Conservation (phyloP, 2,329 filamentous ascomycete species). For the Cadophora gregata region DNA sequence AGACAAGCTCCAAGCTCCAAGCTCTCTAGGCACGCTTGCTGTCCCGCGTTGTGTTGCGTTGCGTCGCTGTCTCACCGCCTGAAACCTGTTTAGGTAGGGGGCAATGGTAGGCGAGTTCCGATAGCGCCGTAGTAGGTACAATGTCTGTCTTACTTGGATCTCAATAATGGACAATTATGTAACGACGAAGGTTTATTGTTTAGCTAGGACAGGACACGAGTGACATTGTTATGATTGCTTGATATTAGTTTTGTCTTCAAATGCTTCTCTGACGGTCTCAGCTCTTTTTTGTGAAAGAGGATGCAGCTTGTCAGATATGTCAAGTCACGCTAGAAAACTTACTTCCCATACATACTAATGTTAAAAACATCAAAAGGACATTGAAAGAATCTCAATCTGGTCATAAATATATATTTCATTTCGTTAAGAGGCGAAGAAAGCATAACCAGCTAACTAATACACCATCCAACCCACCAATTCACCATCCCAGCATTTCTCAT, state of each 20-base stretch:
- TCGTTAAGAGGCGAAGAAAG: conserved; percentile 8
- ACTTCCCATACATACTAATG: background rate
- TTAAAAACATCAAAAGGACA: background rate
- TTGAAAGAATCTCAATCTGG: background rate
- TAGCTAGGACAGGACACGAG: too few relatives aligned
- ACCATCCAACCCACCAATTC: background rate
- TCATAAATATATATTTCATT: conserved; percentile 6
- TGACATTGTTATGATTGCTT: too few relatives aligned
- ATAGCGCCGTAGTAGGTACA: too few relatives aligned
- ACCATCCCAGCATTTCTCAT: background rate
- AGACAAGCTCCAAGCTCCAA: background rate
- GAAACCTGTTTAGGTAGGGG: conserved; percentile 7
- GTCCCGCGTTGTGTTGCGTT: too few relatives aligned
- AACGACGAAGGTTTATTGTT: too few relatives aligned
- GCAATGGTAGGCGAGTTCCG: background rate
- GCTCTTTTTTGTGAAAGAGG: too few relatives aligned
- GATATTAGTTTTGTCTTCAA: too few relatives aligned
- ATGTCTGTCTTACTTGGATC: background rate
- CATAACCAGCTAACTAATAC: background rate
- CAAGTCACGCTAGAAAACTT: background rate
- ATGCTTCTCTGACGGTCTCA: too few relatives aligned
- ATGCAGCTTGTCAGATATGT: background rate
- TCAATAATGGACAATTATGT: too few relatives aligned
- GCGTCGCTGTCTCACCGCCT: conserved; percentile 2
- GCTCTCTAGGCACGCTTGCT: too few relatives aligned